Conservation (phyloP, 352 stramenopile genomes). For the Albugo candida region DNA sequence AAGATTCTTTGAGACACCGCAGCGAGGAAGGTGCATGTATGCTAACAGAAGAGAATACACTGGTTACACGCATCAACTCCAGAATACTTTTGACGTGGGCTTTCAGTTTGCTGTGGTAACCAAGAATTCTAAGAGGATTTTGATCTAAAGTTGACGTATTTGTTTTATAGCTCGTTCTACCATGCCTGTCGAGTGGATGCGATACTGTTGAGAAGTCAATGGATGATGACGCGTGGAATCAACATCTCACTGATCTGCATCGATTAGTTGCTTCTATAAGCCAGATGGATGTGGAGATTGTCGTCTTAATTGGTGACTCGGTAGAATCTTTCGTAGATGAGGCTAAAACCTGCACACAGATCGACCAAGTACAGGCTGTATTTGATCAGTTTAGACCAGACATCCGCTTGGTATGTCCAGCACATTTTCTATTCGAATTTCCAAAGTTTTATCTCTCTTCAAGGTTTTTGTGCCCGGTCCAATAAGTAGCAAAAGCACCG, state of each 20-base stretch:
- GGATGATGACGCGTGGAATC: conserved; percentile 27
- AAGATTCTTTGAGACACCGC: conserved; percentile 38
- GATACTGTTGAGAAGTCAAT: conserved; percentile 11
- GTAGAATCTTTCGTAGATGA: conserved; percentile 19
- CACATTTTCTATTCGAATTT: not conserved
- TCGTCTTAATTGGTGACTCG: conserved; percentile 46
- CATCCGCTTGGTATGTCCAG: conserved; percentile 28
- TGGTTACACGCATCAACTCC: conserved; percentile 39
- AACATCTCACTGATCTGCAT: conserved; percentile 20
- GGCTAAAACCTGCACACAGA: conserved; percentile 19
- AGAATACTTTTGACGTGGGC: conserved; percentile 50
- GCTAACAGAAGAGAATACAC: conserved; percentile 31
- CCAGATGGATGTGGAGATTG: conserved; percentile 27
- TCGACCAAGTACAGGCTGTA: conserved; percentile 32
- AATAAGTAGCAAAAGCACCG: conserved; percentile 3
- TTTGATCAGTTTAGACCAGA: conserved; percentile 35
- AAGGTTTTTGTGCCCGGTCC: conserved; percentile 35
- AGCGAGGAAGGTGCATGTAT: conserved; percentile 31
- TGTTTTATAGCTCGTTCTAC: not conserved
- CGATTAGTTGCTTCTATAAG: conserved; percentile 29
- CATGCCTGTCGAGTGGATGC: not conserved
- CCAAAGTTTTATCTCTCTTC: too few relatives aligned
- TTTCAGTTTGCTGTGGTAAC: conserved; percentile 54
- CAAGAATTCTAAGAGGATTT: not conserved
- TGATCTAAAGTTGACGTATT: not conserved